Evolutionary conservation across 2,329 filamentous ascomycete genomes (phyloP), one percentile per base, ranked within the genome.

Genomic region (Akanthomyces muscarius): DNA sequence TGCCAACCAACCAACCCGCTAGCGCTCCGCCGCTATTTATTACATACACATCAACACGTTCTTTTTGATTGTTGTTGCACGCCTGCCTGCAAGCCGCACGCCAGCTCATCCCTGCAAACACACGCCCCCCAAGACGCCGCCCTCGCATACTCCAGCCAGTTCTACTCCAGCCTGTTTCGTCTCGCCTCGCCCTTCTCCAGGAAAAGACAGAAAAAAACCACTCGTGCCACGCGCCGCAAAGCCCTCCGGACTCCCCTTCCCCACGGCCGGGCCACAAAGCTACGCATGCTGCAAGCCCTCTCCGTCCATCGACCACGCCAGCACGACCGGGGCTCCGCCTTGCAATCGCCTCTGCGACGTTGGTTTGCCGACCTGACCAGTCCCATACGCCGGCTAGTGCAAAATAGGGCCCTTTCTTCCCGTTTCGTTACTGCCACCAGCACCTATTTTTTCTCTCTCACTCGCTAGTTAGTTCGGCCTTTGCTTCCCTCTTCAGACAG

Each of bases 261-360:
- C 45, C 44, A 44, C 44, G 25, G 23, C 23, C 23, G 14, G 23
- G 28, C 28, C 23, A 11, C 25, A 30, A 16, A 16, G 23, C 25
- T 16, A 18, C 47, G 5, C 47, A 30, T 10, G 38, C 38, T 41
- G 38, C 38, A 41, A 41, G 38, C 10, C 11, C 14, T 23, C 50
- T 38, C 59, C 50, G 23, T 48, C 59, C 59, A 55, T 52, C 51
- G 23, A 48, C 59, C 45, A 52, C 59, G 14, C 36, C 38, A 36
- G 45, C 48, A 47, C 52, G 52, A 47, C 52, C 14, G 33, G 47
- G 61, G 53, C 45, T 63, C 61, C 61, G 61, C 54, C 55, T 58
- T 53, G 41, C 47, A 55, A 56, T 62, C 60, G 60, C 42, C 62
- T 58, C 54, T 63, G 62, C 62, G 62, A 63, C 62, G 62, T 63